These are phyloP conservation scores for Gynostemma pentaphyllum DNA, from an alignment of 306 rosid genomes.

Conservation along the genomic window DNA sequence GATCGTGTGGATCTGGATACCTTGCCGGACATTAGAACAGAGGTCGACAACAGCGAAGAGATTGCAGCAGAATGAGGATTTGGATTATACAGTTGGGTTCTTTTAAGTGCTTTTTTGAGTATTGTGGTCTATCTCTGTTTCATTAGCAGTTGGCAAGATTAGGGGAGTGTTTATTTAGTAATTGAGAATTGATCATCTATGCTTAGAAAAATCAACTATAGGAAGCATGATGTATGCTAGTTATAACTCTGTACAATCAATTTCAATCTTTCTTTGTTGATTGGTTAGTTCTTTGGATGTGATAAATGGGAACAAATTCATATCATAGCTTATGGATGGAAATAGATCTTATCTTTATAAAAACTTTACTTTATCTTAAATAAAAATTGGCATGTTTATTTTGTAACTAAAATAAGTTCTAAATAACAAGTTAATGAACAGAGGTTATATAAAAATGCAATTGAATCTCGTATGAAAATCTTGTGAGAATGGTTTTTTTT, in stretches of 20 bases:
- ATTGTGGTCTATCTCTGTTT: not conserved
- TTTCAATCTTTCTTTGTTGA: constrained; percentile 3
- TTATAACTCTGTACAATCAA: constrained; percentile 9
- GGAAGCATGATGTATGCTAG: not conserved
- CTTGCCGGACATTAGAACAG: constrained; percentile 46
- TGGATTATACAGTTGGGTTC: constrained; percentile 5
- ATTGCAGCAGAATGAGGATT: constrained; percentile 43
- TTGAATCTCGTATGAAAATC: too few species aligned
- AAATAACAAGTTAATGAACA: too few species aligned
- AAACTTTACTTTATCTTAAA: not conserved
- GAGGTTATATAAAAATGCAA: too few species aligned
- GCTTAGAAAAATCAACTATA: not conserved
- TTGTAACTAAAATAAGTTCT: too few species aligned
- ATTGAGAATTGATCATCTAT: not conserved
- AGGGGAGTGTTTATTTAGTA: constrained; percentile 3
- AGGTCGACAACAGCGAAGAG: constrained; percentile 41
- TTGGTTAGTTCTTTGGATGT: constrained; percentile 2
- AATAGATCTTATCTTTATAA: constrained; percentile 1
- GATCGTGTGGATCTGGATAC: constrained; percentile 58
- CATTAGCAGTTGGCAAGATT: constrained; percentile 3
- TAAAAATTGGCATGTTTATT: too few species aligned
- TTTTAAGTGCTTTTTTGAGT: constrained; percentile 8
- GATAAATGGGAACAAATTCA: constrained; percentile 2
- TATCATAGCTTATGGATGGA: not conserved
- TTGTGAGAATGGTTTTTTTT: too few species aligned